Evolutionary conservation across 1,284 basidiomycete genomes (phyloP).

Genomic region (Ganoderma lucidum): DNA sequence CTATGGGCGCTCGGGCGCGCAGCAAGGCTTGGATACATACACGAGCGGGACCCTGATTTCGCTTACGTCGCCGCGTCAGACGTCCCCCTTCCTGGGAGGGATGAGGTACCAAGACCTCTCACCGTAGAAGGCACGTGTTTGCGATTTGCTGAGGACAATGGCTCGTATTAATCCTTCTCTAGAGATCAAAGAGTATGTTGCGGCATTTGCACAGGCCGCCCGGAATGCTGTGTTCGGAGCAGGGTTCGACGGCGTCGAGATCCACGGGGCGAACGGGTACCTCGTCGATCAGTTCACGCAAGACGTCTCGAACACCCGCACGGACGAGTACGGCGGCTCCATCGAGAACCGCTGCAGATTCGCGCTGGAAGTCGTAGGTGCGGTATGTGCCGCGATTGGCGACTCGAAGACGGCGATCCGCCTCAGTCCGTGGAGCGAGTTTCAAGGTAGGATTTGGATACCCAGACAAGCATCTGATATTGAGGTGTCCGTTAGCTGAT

Average conservation of each 20-base stretch:
- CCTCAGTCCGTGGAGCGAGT: constrained; percentile 59
- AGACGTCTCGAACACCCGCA: constrained; percentile 57
- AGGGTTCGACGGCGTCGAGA: constrained; percentile 55
- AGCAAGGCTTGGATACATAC: constrained; percentile 39
- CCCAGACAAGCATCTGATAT: no score
- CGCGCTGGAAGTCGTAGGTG: constrained; percentile 55
- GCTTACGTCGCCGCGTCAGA: constrained; percentile 51
- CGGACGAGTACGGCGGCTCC: constrained; percentile 67
- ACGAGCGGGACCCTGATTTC: constrained; percentile 39
- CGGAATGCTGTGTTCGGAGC: constrained; percentile 50
- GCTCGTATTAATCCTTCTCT: not conserved
- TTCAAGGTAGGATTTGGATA: constrained; percentile 38
- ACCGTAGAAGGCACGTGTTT: not conserved
- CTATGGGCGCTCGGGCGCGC: constrained; percentile 56
- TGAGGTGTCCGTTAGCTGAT: no score
- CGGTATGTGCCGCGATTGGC: constrained; percentile 55
- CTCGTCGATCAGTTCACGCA: constrained; percentile 54
- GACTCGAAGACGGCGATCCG: constrained; percentile 55
- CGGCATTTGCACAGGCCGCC: constrained; percentile 48
- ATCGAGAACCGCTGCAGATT: constrained; percentile 63
- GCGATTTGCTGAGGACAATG: no score
- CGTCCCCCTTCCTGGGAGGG: constrained; percentile 29
- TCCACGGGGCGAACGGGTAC: constrained; percentile 48
- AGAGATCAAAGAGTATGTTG: constrained; percentile 54
- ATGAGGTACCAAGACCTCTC: not conserved